Conservation (phyloP, 768 basidiomycete species). For the Boletus barrowsii region DNA sequence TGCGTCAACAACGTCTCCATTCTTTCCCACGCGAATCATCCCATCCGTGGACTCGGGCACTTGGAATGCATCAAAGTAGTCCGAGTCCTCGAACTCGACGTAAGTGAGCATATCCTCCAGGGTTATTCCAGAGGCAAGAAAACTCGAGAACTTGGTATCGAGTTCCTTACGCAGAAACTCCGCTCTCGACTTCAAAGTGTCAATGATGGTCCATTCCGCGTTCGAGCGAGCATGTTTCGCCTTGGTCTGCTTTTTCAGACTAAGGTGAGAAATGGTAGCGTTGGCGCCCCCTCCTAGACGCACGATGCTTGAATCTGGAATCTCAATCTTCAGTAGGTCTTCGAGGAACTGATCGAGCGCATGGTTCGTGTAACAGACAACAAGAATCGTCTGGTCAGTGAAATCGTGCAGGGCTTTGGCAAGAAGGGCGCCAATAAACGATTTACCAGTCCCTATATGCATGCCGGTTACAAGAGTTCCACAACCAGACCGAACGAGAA, state of each 20-base stretch:
- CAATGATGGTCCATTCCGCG: conserved; percentile 41
- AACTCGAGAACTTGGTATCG: conserved; percentile 28
- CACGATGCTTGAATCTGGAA: conserved; percentile 46
- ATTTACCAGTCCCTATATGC: conserved; percentile 63
- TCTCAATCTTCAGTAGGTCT: conserved; percentile 58
- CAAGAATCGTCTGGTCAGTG: conserved; percentile 49
- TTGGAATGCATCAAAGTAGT: conserved; percentile 45
- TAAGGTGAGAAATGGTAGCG: conserved; percentile 41
- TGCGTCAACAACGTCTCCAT: conserved; percentile 33
- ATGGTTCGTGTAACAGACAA: conserved; percentile 72
- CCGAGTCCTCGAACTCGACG: conserved; percentile 50
- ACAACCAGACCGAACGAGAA: neutral
- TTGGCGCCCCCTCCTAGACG: conserved; percentile 58
- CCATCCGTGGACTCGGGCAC: conserved; percentile 42
- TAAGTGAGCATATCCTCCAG: conserved; percentile 37
- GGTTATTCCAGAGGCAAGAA: conserved; percentile 19
- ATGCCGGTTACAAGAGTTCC: neutral
- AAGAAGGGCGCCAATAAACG: conserved; percentile 64
- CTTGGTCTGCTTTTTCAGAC: conserved; percentile 39
- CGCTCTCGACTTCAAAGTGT: conserved; percentile 33
- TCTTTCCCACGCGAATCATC: conserved; percentile 43
- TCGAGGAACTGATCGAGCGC: conserved; percentile 68
- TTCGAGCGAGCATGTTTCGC: conserved; percentile 23
- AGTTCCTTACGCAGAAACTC: conserved; percentile 19
- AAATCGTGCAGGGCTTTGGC: conserved; percentile 55